Base-by-base conservation (phyloP, 2,329 filamentous ascomycete genomes). In the Fusarium sp. region DNA sequence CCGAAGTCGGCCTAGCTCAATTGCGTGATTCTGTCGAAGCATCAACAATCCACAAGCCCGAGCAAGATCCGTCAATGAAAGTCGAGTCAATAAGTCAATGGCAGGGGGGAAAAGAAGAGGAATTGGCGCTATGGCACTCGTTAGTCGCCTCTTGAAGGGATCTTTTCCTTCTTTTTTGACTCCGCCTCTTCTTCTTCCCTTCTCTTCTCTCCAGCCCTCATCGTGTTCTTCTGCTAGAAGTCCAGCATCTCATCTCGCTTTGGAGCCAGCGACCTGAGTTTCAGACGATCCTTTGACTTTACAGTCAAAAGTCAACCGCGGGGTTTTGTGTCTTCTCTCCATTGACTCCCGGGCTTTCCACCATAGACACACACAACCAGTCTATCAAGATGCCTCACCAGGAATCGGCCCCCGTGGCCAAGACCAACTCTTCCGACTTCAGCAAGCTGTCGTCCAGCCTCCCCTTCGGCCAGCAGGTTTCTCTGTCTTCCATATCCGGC, bases 401-500 rank as follows among this genome's bases (percentile, higher is more conserved):
- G 48, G 76, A 78, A 58, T 72, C 76, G 59, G 73, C 75, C 69
- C 71, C 73, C 22, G 54, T 47, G 54, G 52, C 56, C 54, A 61
- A 68, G 40, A 55, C 62, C 36, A 61, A 65, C 58, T 65, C 57
- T 19, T 67, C 73, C 45, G 67, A 69, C 64, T 78, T 79, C 67
- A 75, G 73, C 64, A 78, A 76, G 67, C 58, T 79, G 66, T 85
- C 84, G 28, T 82, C 84, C 38, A 83, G 77, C 56, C 77, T 87
- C 22, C 84, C 85, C 15, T 86, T 87, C 48, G 85, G 85, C 62
- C 82, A 85, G 74, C 75, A 77, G 48, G 80, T 87, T 40, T 61
- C 83, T 24, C 76, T 87, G 57, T 76, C 82, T 31, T 80, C 84
- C 70, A 91, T 98, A 76, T 88, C 85, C 59, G 95, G 94, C 13